Evolutionary conservation across 768 basidiomycete species (phyloP), one percentile per base, ranked within the genome.

Genomic region (Gautieria morchelliformis): DNA sequence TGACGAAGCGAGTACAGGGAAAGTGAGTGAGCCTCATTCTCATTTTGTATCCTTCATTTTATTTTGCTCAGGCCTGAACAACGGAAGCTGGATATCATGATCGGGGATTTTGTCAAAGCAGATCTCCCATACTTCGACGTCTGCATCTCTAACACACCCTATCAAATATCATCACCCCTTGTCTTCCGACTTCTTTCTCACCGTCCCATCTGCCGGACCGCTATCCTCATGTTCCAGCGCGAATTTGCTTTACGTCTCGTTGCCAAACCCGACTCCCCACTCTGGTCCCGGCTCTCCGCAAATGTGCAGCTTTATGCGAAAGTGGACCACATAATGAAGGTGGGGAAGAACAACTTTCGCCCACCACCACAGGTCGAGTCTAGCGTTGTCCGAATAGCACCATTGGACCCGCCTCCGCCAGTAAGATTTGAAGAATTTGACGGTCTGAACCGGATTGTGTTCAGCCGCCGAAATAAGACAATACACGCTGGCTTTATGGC

Each of bases 161-260:
- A 98, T 71, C 94, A 98, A 70, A 99, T 99, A 64, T 98, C 96
- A 2, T 98, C 96, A 0, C 91, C 94, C 5, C 85, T 99, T 51
- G 87, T 97, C 56, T 99, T 99, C 79, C 89, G 91, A 59, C 82
- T 99, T 35, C 84, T 98, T 50, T 98, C 96, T 2, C 93, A 97
- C 65, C 88, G 96, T 2, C 96, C 96, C 0, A 76, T 97, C 45
- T 92, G 89, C 68, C 91, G 95, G 24, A 83, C 89, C 58, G 91
- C 93, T 35, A 92, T 99, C 60, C 88, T 99, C 74, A 99, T 99
- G 96, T 99, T 99, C 75, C 96, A 99, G 73, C 87, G 93, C 56
- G 96, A 99, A 71, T 99, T 99, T 66, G 96, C 96, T 0, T 77
- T 94, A 60, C 87, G 96, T 1, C 80, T 99, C 11, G 84, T 89